Base-by-base conservation (phyloP, 352 stramenopile species). In the Phytophthora cajani region DNA sequence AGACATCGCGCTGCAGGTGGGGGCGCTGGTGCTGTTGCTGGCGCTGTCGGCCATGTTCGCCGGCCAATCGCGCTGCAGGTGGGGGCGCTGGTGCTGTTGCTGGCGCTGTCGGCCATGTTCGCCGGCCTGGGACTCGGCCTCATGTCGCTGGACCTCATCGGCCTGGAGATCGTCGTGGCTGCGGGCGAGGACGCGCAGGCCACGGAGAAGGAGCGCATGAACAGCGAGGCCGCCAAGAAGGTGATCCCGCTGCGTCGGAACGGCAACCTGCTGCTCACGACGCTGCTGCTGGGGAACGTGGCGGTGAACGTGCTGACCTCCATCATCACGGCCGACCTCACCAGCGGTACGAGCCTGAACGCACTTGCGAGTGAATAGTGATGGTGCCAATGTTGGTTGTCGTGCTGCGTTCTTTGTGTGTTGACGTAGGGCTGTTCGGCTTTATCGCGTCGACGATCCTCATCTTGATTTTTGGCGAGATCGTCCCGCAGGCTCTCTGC, bases 221-320 rank as follows among this genome's bases (percentile, higher is more conserved):
- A 92, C 65, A 81, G 80, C 25, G 71, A 74, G 5, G 83, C 80
- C 16, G 90, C 91, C 17, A 82, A 80, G 21, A 84, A 85, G 58
- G 97, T 98, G 25, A 79, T 92, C 25, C 92, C 94, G 5, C 78
- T 99, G 50, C 93, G 98, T 12, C 78, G 91, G 64, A 85, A 99
- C 68, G 97, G 98, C 38, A 99, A 99, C 79, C 80, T 98, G 23
- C 83, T 99, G 50, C 90, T 99, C 54, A 99, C 97, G 77, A 99
- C 98, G n/a, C 85, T 99, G 51, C 81, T 99, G 10, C 77, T 99
- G 14, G 97, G 97, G 58, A 99, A 99, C 75, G 96, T 99, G 5
- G 86, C 88, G 1, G 97, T 99, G 17, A 99, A 99, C 77, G 93
- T 97, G 25, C 59, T 99, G 36, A 85, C 99, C 1, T 99, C 97